These are phyloP conservation scores for Yarrowia hollandica DNA, from an alignment of 805 yeast genomes.

Conservation along the genomic window DNA sequence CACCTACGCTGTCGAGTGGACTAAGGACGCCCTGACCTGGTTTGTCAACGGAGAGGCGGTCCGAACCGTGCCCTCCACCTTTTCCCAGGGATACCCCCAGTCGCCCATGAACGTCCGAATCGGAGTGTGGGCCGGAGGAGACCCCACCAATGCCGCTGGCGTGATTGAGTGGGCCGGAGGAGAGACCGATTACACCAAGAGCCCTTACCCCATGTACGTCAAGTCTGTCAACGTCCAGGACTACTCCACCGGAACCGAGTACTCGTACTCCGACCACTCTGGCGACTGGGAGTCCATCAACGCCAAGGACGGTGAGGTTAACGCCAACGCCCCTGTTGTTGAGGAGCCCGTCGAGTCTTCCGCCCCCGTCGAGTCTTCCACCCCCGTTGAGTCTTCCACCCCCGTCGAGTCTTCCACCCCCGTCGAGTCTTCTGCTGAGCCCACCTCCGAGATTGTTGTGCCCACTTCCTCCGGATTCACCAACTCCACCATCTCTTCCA, in stretches of 20 bases:
- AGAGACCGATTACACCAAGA: constrained; percentile 47
- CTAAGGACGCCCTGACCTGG: constrained; percentile 64
- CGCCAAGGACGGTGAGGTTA: constrained; percentile 48
- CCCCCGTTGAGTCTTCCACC: background rate
- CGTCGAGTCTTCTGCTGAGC: background rate
- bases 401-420: constrained; percentile 4
- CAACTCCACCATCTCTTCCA: constrained; percentile 12
- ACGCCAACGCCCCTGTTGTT: constrained; percentile 7
- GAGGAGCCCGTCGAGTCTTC: background rate
- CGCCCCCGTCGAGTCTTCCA: background rate
- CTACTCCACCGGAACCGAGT: constrained; percentile 50
- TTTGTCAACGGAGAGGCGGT: constrained; percentile 67
- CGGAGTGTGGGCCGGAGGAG: constrained; percentile 55
- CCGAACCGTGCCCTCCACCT: constrained; percentile 58
- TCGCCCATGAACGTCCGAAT: constrained; percentile 75
- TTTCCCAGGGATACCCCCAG: constrained; percentile 81
- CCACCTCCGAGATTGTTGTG: no score
- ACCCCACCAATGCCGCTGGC: constrained; percentile 52
- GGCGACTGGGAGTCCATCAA: constrained; percentile 47
- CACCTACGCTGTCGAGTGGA: constrained; percentile 86
- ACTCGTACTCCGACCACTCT: constrained; percentile 45
- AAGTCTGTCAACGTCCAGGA: constrained; percentile 58
- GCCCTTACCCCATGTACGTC: constrained; percentile 62
- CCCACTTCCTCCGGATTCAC: background rate
- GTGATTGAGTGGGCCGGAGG: constrained; percentile 79